Evolutionary conservation across 2,329 filamentous ascomycete species (phyloP).

Genomic region (Parastagonospora avenae): DNA sequence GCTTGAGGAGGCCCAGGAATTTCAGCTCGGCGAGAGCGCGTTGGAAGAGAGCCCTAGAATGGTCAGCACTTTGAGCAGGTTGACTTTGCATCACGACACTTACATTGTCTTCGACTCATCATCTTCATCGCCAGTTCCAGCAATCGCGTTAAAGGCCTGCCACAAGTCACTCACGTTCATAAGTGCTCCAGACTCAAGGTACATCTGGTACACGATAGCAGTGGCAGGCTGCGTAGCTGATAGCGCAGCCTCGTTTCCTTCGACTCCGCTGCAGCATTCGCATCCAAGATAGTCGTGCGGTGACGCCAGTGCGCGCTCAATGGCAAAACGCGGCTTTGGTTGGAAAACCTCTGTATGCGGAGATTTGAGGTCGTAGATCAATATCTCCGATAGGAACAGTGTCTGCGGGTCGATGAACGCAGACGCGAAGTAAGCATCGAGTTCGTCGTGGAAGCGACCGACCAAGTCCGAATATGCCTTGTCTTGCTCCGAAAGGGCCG

Average conservation of each 20-base stretch:
- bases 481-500: constrained; percentile 72
- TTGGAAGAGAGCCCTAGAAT: constrained; percentile 74
- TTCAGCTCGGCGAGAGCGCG: constrained; percentile 82
- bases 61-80: constrained; percentile 5
- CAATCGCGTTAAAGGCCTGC: constrained; percentile 73
- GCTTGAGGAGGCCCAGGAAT: constrained; percentile 84
- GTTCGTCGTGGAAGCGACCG: constrained; percentile 58
- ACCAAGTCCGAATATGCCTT: constrained; percentile 71
- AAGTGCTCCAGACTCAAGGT: constrained; percentile 75
- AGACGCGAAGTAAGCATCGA: constrained; percentile 55
- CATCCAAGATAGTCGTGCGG: constrained; percentile 81
- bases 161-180: constrained; percentile 82
- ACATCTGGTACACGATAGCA: constrained; percentile 77
- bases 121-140: constrained; percentile 57
- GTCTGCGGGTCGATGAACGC: constrained; percentile 56
- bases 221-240: constrained; percentile 70
- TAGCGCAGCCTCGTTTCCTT: constrained; percentile 51
- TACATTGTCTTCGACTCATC: constrained; percentile 55
- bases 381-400: constrained; percentile 71
- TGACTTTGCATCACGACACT: constrained; percentile 18
- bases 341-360: constrained; percentile 77
- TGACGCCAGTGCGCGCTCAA: constrained; percentile 72
- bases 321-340: constrained; percentile 70
- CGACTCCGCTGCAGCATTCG: constrained; percentile 63
- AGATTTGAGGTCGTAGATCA: constrained; percentile 73